phyloP scores from a whole-genome alignment of 352 stramenopile species.

The Aphanomyces stellatus region DNA sequence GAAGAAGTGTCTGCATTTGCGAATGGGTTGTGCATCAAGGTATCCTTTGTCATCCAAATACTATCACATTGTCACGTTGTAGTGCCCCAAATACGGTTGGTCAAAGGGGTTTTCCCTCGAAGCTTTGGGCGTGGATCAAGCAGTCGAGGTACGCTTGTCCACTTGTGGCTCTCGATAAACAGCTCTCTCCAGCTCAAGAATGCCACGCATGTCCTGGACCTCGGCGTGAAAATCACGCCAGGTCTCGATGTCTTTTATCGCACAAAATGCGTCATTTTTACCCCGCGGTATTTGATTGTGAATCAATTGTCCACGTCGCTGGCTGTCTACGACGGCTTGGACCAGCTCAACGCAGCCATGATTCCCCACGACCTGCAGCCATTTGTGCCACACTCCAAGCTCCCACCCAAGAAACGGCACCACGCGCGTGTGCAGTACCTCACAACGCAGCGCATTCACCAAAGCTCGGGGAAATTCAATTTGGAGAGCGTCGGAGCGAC shows the following conservation, averaged over 20 bases:
- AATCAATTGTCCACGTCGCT: conserved; percentile 3
- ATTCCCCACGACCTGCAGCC: conserved; percentile 3
- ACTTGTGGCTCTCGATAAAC: neutral
- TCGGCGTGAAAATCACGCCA: neutral
- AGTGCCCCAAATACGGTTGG: conserved; percentile 16
- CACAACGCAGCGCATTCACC: neutral
- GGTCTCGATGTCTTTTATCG: conserved; percentile 12
- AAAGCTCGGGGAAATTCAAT: conserved; percentile 11
- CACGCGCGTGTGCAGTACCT: conserved; percentile 12
- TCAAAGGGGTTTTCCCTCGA: conserved; percentile 17
- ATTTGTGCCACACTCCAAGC: neutral
- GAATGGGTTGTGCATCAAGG: conserved; percentile 18
- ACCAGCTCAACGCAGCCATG: neutral
- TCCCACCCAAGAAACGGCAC: neutral
- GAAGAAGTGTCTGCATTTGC: conserved; percentile 11
- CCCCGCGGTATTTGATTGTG: conserved; percentile 8
- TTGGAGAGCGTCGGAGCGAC: neutral
- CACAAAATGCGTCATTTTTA: conserved; percentile 18
- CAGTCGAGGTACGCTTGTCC: conserved; percentile 9
- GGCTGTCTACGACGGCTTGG: conserved; percentile 10
- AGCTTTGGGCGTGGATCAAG: conserved; percentile 15
- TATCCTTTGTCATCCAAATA: too few species aligned
- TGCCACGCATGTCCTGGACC: neutral
- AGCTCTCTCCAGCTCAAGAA: conserved; percentile 13
- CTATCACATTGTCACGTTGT: neutral